phyloP scores from a whole-genome alignment of 1,284 basidiomycete genomes.

The Salmacisia buchloeana region DNA sequence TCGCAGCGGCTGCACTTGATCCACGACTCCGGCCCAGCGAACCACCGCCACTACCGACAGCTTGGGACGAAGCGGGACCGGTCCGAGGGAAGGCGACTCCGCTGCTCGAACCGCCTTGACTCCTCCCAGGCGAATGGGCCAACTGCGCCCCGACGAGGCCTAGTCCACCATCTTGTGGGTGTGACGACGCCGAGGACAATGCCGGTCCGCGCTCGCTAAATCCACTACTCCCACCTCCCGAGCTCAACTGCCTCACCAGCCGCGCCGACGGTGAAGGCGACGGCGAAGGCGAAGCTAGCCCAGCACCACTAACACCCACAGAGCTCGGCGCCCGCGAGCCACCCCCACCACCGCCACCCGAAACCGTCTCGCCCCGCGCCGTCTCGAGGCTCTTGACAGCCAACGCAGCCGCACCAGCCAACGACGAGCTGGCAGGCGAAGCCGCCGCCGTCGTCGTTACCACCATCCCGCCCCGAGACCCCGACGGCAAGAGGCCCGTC shows the following conservation, averaged over 20 bases:
- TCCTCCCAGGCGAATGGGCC: background rate
- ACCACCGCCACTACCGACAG: too few relatives aligned
- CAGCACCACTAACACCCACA: too few relatives aligned
- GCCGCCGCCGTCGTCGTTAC: background rate
- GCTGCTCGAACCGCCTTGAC: background rate
- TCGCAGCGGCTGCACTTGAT: too few relatives aligned
- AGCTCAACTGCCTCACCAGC: background rate
- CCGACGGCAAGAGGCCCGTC: background rate
- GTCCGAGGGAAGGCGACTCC: background rate
- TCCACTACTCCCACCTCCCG: background rate
- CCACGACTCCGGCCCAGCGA: too few relatives aligned
- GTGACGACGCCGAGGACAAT: background rate
- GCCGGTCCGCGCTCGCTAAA: background rate
- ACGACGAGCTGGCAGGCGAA: background rate
- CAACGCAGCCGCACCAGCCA: slow-evolving; percentile 1
- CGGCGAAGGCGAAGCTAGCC: background rate
- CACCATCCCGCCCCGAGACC: background rate
- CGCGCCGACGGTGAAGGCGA: background rate
- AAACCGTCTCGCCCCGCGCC: background rate
- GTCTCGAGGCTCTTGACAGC: slow-evolving; percentile 2
- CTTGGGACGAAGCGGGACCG: too few relatives aligned
- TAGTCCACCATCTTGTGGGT: background rate
- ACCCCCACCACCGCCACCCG: background rate
- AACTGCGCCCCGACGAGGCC: background rate
- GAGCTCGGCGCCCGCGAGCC: background rate